phyloP scores from a whole-genome alignment of 2,329 filamentous ascomycete species.

The Ilyonectria sp. region DNA sequence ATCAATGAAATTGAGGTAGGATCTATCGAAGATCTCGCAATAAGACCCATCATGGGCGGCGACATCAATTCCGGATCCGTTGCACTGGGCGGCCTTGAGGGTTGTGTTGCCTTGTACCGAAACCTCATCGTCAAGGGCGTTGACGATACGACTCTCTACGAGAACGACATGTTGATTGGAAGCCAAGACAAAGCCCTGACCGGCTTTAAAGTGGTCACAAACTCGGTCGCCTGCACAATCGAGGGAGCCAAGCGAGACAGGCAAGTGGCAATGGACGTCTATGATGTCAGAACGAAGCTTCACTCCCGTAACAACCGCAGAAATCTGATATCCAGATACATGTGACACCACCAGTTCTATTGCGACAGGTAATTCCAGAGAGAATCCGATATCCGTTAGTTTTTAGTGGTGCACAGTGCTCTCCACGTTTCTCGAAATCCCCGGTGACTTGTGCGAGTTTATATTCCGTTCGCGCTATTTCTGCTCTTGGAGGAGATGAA shows the following conservation, averaged over 20 bases:
- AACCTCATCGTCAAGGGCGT: not conserved
- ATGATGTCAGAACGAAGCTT: too few species aligned
- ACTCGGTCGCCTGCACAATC: slow-evolving; percentile 5
- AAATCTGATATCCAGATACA: too few species aligned
- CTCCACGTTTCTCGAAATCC: too few species aligned
- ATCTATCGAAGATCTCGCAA: not conserved
- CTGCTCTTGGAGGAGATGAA: too few species aligned
- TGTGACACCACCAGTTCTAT: too few species aligned
- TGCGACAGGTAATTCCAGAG: too few species aligned
- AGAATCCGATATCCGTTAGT: too few species aligned
- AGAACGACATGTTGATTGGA: not conserved
- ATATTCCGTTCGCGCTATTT: too few species aligned
- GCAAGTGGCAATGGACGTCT: too few species aligned
- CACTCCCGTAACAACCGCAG: too few species aligned
- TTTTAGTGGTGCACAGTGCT: too few species aligned
- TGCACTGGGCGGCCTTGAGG: not conserved
- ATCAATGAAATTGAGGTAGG: not conserved
- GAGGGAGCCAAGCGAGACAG: slow-evolving; percentile 10
- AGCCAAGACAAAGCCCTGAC: not conserved
- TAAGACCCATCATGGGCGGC: not conserved
- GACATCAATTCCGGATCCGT: slow-evolving; percentile 3
- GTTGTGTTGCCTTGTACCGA: slow-evolving; percentile 4
- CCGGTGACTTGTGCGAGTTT: too few species aligned
- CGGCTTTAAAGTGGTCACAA: slow-evolving; percentile 15
- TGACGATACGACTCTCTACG: not conserved